Conservation (phyloP, 2,329 filamentous ascomycete genomes). For the Phaeosphaeriaceae sp. region DNA sequence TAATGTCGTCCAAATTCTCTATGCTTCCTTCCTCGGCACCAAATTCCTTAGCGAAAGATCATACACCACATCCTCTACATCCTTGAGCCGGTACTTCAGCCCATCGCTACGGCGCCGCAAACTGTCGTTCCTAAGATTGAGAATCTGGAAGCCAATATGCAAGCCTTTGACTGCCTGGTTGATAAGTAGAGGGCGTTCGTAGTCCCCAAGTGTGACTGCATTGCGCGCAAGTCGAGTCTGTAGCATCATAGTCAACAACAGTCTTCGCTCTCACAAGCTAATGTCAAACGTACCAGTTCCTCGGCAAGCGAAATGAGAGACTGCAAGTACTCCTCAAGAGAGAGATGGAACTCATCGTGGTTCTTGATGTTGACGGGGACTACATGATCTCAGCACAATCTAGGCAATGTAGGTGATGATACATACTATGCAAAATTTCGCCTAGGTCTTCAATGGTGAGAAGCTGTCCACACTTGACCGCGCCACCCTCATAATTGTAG, state of each 20-base stretch:
- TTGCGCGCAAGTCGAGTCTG: constrained; percentile 88
- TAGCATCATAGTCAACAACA: constrained; percentile 9
- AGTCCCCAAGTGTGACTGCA: constrained; percentile 89
- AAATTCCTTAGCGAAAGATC: constrained; percentile 88
- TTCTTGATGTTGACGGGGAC: constrained; percentile 93
- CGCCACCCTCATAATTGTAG: constrained; percentile 60
- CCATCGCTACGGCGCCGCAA: constrained; percentile 86
- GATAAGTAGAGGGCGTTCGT: constrained; percentile 83
- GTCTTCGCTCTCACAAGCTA: no score
- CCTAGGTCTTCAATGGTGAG: constrained; percentile 90
- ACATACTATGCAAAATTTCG: constrained; percentile 72
- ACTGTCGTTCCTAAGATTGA: constrained; percentile 96
- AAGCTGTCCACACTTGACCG: constrained; percentile 66
- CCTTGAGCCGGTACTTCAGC: constrained; percentile 97
- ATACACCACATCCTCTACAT: constrained; percentile 97
- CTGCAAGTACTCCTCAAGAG: constrained; percentile 95
- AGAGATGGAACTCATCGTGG: constrained; percentile 88
- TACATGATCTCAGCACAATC: constrained; percentile 45
- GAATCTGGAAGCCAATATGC: constrained; percentile 92
- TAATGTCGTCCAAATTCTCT: not conserved
- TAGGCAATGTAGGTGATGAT: not conserved
- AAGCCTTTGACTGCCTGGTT: constrained; percentile 93
- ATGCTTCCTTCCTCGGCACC: constrained; percentile 53
- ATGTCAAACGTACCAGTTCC: constrained; percentile 67
- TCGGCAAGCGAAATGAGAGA: constrained; percentile 86